Evolutionary conservation across 164 flowering plant species (phyloP), one percentile per base, ranked within the genome.

Genomic region (Aristolochia fimbriata): DNA sequence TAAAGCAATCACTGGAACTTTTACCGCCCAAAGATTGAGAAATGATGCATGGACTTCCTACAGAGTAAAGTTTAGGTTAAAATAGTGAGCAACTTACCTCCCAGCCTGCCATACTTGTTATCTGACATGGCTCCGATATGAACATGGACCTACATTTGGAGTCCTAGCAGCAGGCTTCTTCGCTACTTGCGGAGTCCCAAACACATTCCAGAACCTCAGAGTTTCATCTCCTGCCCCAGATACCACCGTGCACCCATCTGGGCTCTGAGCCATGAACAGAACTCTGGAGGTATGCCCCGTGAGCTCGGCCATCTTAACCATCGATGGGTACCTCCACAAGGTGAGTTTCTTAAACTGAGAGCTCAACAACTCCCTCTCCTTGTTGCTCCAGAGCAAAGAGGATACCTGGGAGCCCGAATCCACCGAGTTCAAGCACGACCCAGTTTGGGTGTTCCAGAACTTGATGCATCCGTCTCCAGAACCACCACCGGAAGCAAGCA

Each of bases 31-130:
- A 58, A 81, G 66, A 64, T 77, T 74, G 67, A 94, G 87, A 58
- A 91, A 60, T 11, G 90, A 90, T 63, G 94, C 96, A 76, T 94
- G 99, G 61, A 94, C 71, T 60, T 88, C 97, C 99, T 91, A 69
- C 46, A 80, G 73, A 48, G 20, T 12, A 14, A 61, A 47, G 49
- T 62, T 55, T 64, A 22, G 51, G n/a, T n/a, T n/a, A n/a, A n/a
- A n/a, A n/a, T n/a, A n/a, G n/a, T n/a, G n/a, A n/a, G n/a, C n/a
- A n/a, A n/a, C n/a, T n/a, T n/a, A n/a, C n/a, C n/a, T n/a, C n/a
- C n/a, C n/a, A n/a, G 4, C 17, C 46, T 19, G 17, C 0, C 43
- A 30, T 21, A 27, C 6, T 33, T 48, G 33, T 57, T 33, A 81
- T 14, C 86, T 63, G 47, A 80, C 76, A 61, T 73, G 80, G 46